Evolutionary conservation across 805 yeast genomes (phyloP), one percentile per base, ranked within the genome.

Genomic region (Saccharomycopsis guyanensis): DNA sequence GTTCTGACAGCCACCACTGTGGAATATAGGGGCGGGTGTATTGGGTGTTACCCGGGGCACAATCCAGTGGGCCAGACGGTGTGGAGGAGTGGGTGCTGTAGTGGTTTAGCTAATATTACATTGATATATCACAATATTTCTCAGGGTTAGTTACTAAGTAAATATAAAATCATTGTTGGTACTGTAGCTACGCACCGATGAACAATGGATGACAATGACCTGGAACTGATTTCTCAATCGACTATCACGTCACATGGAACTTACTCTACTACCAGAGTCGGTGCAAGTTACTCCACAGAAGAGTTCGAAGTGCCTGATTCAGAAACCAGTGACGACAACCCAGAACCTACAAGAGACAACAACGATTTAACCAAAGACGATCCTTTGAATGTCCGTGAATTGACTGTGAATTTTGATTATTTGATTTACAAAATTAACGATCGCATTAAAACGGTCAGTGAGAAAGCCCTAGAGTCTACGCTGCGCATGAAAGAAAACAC

Each of bases 321-420:
- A 10, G 10, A 6, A 25, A 6, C 51, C 43, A 20, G 31, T 15
- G 3, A 48, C 51, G 24, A 43, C 45, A 24, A 44, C 49, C n/a
- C n/a, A n/a, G 29, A 25, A 10, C 29, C 29, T 7, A 6, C 51
- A 43, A 20, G 31, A n/a, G 3, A 48, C 51, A 23, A 43, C 45
- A 24, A 44, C 49, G 2, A 51, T 15, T 54, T 49, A 13, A 64
- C 61, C 3, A 66, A 62, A 3, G 75, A 71, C 20, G 89, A 83
- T 60, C 86, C 87, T 1, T 63, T 83, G 22, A 75, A 79, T 10
- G 69, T 83, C 15, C 73, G 76, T 54, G 70, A 73, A 46, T 63
- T 84, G 37, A 75, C 84, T 0, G 65, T 80, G 20, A 73, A 72
- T 44, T 82, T 74, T 57, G 91, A 84, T 55, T 80, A 81, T 54